Evolutionary conservation across 306 rosid genomes (phyloP), one percentile per base, ranked within the genome.

Genomic region (Quercus ilex): DNA sequence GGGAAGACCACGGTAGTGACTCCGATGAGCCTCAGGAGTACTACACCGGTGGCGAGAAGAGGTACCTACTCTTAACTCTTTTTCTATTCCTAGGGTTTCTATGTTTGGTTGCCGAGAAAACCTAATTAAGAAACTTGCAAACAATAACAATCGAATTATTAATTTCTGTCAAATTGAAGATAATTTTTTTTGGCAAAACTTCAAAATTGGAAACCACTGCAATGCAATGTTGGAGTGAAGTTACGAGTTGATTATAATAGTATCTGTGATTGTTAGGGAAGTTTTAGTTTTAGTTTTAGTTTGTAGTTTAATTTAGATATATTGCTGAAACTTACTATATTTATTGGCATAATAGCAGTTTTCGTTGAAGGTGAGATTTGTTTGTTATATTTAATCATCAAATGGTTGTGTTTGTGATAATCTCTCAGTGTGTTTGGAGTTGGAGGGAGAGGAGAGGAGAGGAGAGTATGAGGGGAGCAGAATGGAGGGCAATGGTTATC

Each of bases 1-100:
- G 70, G 15, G 83, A 80, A 13, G 89, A 77, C 6, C 87, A 90
- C 0, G 94, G 80, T 25, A 83, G 91, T 15, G 93, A 94, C 64
- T 86, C 92, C 1, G 99, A 95, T 78, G 96, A 91, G 55, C 88
- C 91, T 3, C 91, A 83, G 56, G 97, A 95, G 82, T 90, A 89
- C 73, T 93, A 91, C 82, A 78, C 98, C 20, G 98, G 99, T 33
- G 99, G 99, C 13, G 88, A 95, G 87, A 92, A 91, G 80, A 93
- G 99, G 98, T 94, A 77, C 12, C 4, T 12, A 1, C 53, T 55
- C 23, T 35, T 23, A 23, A 52, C 18, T 70, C 69, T 19, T 14
- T 64, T 49, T 60, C 19, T 30, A 58, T 74, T 55, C 14, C 21
- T 18, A 18, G 67, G 63, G 57, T 60, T 74, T 43, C 63, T 52